Evolutionary conservation across 78 protist species (phyloP).

Genomic region (Dictyostelium brefeldianum): DNA sequence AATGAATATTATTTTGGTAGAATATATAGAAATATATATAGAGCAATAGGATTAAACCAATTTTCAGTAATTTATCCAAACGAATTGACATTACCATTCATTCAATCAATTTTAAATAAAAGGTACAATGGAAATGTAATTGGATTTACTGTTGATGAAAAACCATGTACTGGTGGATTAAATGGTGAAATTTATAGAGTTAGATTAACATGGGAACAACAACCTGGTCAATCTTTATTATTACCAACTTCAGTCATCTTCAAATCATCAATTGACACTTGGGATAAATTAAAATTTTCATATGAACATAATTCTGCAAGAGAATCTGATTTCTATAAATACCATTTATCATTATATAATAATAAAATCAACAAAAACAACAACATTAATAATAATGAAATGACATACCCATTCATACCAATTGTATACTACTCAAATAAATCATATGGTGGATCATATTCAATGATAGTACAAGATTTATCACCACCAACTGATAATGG

Average conservation of each 20-base stretch:
- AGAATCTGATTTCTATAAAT: slow-evolving; percentile 18
- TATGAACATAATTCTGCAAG: background rate
- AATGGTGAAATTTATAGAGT: background rate
- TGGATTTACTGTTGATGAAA: background rate
- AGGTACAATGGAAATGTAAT: background rate
- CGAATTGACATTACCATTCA: background rate
- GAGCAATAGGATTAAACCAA: background rate
- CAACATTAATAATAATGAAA: no score
- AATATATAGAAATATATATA: background rate
- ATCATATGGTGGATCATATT: background rate
- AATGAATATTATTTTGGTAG: background rate
- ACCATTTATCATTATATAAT: background rate
- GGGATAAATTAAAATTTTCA: background rate
- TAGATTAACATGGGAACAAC: background rate
- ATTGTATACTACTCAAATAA: background rate
- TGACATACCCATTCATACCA: background rate
- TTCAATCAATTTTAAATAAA: background rate
- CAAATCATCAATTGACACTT: background rate
- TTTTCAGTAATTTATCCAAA: background rate
- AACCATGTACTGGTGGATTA: background rate
- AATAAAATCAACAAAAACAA: background rate
- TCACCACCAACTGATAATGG: background rate
- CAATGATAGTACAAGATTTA: slow-evolving; percentile 8
- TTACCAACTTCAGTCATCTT: background rate
- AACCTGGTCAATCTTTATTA: background rate